Evolutionary conservation across 176 grass and related monocot genomes (phyloP), one percentile per base, ranked within the genome.

Genomic region (Eleusine coracana): DNA sequence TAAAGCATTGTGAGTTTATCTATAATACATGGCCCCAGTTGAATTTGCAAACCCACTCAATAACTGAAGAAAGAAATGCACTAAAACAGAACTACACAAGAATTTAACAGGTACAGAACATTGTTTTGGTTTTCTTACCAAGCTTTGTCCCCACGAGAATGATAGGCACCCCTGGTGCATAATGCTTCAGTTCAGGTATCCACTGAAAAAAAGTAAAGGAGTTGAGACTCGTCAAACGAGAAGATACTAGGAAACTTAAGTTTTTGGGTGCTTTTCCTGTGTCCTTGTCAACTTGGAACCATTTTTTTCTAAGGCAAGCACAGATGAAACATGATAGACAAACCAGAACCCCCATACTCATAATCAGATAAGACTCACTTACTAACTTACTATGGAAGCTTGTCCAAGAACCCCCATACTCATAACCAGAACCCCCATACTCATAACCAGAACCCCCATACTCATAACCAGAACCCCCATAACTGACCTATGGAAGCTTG

Each of bases 131-230:
- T 37, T 41, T 25, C 89, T 94, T 91, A 94, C 88, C 92, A 84
- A 94, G 92, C 86, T 94, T 94, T 65, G 92, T 94, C 41, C 92
- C 92, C 64, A 94, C 92, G 0, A 94, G 92, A 77, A 94, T 91
- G 28, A 93, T 83, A 73, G 92, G 92, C 79, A 94, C 92, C 64
- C 92, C 92, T 48, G 92, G 92, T 51, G 92, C 92, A 78, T 91
- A 94, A 85, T 91, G 92, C 88, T 84, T 91, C 88, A 91, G 79
- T 68, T 94, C 92, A 84, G 92, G 88, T 77, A 94, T 94, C 92
- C 92, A 94, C 92, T 94, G 86, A 94, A 90, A 92, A 92, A 62
- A 77, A 39, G 50, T 13, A 74, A 71, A n/a, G 27, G 54, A 72
- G 65, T 42, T 80, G 42, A 90, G 61, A 74, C 3, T 55, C 75